Evolutionary conservation across 2,329 filamentous ascomycete species (phyloP), one percentile per base, ranked within the genome.

Genomic region (Fusarium subtropicale): DNA sequence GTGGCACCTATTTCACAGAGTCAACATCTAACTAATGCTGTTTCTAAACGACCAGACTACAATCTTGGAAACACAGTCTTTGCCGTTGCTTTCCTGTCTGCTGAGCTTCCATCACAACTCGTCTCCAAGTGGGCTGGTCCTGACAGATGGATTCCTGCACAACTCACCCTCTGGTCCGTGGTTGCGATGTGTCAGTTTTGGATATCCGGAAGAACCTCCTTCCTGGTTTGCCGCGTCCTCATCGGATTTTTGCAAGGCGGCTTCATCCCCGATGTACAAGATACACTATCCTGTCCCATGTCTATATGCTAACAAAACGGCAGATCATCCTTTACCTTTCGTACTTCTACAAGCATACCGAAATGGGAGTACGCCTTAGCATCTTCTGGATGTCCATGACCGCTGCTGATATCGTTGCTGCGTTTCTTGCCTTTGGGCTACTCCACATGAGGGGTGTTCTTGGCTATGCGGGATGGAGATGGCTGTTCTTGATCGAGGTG

Each of bases 1-100:
- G 0, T 3, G 18, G 5, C 12, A 18, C 10, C 34, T 38, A 0
- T n/a, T 5, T 2, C 34, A 2, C 5, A 10, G 2, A 2, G 0
- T 5, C 16, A 36, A 18, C 1, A 5, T 5, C 34, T 36, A 5
- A n/a, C 10, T 2, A 1, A 36, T n/a, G 1, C 5, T 10, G 0
- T 3, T 36, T 36, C 4, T 1, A n/a, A n/a, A 18, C 2, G 1
- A 11, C n/a, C 1, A 36, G 34, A 36, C 18, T 36, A 36, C 10
- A 36, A 36, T 36, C 34, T 36, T 5, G 34, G 34, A n/a, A 36
- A 36, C 5, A n/a, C 34, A 5, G 18, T 36, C 18, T 36, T 36
- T 36, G 34, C 34, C 5, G 16, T 36, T 0, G 34, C 34, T 11
- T 36, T 36, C 34, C 9, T 36, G 0, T 36, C 34, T 5, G 34